These are phyloP conservation scores for Marasmius fiardii DNA, from an alignment of 1,284 basidiomycete genomes.

Conservation along the genomic window DNA sequence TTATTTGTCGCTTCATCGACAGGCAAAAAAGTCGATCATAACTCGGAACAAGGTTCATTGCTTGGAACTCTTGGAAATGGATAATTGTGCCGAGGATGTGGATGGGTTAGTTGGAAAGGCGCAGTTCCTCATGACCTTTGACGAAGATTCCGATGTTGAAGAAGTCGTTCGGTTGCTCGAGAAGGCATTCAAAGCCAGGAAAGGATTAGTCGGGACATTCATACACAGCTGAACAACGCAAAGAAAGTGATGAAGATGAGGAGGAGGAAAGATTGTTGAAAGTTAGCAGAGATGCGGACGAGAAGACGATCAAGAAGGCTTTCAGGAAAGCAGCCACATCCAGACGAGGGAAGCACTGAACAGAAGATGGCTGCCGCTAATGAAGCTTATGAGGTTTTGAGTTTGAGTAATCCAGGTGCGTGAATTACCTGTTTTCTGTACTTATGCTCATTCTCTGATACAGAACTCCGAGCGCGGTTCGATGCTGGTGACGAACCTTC, in stretches of 20 bases:
- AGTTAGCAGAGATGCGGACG: conserved; percentile 81
- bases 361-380: conserved; percentile 95
- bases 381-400: conserved; percentile 94
- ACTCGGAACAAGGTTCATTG: conserved; percentile 58
- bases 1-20: conserved; percentile 78
- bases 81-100: conserved; percentile 55
- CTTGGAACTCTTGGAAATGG: conserved; percentile 57
- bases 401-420: conserved; percentile 70
- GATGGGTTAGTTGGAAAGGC: conserved; percentile 74
- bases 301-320: conserved; percentile 89
- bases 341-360: conserved; percentile 94
- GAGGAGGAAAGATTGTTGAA: conserved; percentile 88
- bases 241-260: conserved; percentile 88
- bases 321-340: conserved; percentile 87
- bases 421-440: conserved; percentile 8
- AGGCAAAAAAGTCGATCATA: conserved; percentile 45
- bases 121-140: conserved; percentile 38
- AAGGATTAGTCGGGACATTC: conserved; percentile 48
- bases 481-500: too few species aligned
- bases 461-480: conserved; percentile 84
- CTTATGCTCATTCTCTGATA: conserved; percentile 1
- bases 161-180: conserved; percentile 81
- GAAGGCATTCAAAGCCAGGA: conserved; percentile 84
- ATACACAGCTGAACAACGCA: conserved; percentile 69
- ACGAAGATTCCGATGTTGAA: conserved; percentile 37